Base-by-base conservation (phyloP, 768 basidiomycete genomes). In the Leccinum truebloodii region DNA sequence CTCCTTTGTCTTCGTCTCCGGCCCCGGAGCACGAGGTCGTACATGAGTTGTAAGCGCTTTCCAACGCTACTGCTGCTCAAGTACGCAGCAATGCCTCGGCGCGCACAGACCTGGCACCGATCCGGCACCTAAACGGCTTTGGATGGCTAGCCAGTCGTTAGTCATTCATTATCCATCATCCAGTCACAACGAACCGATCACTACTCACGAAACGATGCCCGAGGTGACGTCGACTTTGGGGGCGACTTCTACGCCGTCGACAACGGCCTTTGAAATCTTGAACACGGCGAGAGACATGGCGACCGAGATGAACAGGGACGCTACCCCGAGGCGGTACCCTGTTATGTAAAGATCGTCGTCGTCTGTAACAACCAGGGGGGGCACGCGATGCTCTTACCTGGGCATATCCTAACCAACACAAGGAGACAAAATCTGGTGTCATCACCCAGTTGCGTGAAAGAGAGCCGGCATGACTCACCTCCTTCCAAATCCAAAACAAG, bases 51-150 rank as follows among this genome's bases (percentile, higher is more conserved):
- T n/a, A 41, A 2, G 39, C 39, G 41, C n/a, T 10, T 44, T 44
- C 41, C 10, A 20, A 44, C 3, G n/a, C 41, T 41, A 41, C 18
- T 4, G 41, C n/a, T 0, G 51, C 6, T 57, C 2, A 66, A 39
- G 16, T 46, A 3, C 13, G 56, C 12, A 58, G 18, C 28, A 71
- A 52, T 24, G 59, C 52, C 44, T 60, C 59, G 1, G 81, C 79
- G 59, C 73, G 77, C 52, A 80, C 74, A 7, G 82, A 84, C 52
- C 84, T 79, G 16, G 83, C 81, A 49, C 71, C 79, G 63, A 87
- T 80, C n/a, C 71, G 69, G 69, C 81, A 87, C 62, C 76, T 79
- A 70, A 84, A 86, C 22, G 84, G 81, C 63, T 78, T 80, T 3
- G 82, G 83, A 64, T 85, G 86, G 14, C 70, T 72, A 52, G 8